Evolutionary conservation across 805 yeast species (phyloP).

Genomic region (Saccharomycopsis sp.): DNA sequence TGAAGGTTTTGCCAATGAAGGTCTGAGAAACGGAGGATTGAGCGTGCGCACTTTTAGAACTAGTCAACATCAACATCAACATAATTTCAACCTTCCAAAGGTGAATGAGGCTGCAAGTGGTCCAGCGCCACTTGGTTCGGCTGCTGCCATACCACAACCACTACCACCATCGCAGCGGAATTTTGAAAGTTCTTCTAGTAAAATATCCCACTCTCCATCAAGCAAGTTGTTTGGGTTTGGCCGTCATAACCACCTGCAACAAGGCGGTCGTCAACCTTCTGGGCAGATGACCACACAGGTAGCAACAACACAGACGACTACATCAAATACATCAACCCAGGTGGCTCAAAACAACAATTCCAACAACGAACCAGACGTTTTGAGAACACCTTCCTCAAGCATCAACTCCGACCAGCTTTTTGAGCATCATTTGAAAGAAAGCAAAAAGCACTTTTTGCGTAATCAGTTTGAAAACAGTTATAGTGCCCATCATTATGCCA

Average conservation of each 20-base stretch:
- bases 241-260: conserved; percentile 4
- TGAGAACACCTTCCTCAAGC: conserved; percentile 18
- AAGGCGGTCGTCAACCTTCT: too few relatives aligned
- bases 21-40: neutral
- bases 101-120: neutral
- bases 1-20: conserved; percentile 1
- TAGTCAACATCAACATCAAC: too few relatives aligned
- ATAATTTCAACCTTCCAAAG: too few relatives aligned
- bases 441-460: conserved; percentile 15
- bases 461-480: conserved; percentile 9
- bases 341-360: conserved; percentile 1
- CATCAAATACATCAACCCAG: too few relatives aligned
- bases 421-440: conserved; percentile 19
- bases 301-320: too few relatives aligned
- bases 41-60: too few relatives aligned
- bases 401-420: conserved; percentile 20
- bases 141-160: too few relatives aligned
- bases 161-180: neutral
- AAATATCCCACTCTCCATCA: too few relatives aligned
- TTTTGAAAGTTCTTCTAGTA: too few relatives aligned
- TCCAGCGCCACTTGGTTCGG: too few relatives aligned
- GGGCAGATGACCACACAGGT: too few relatives aligned
- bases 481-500: conserved; percentile 5
- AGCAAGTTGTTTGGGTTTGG: conserved; percentile 13
- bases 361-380: conserved; percentile 11